These are phyloP conservation scores for Cylindrotheca fusiformis DNA, from an alignment of 108 stramenopile genomes.

Conservation along the genomic window DNA sequence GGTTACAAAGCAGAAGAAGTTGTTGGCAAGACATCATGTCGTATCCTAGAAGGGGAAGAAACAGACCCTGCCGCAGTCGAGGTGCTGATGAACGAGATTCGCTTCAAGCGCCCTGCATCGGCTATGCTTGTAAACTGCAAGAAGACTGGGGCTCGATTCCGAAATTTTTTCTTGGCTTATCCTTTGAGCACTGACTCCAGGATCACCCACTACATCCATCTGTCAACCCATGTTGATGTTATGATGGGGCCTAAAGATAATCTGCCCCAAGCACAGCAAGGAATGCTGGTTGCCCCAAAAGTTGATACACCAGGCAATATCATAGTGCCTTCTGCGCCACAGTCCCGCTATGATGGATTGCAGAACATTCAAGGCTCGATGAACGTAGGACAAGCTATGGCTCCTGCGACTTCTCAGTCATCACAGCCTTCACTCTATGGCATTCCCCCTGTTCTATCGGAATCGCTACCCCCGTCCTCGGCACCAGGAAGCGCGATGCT, in stretches of 20 bases:
- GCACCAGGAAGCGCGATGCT: not conserved
- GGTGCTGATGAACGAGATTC: slow-evolving; percentile 66
- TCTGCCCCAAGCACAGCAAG: not conserved
- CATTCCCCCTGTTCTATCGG: not conserved
- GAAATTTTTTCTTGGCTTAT: slow-evolving; percentile 63
- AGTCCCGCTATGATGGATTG: too few species aligned
- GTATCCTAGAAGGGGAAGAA: slow-evolving; percentile 65
- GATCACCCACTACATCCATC: slow-evolving; percentile 76
- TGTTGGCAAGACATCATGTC: slow-evolving; percentile 72
- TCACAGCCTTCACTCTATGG: not conserved
- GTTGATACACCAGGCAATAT: not conserved
- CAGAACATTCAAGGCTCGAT: too few species aligned
- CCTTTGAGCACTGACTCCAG: slow-evolving; percentile 82
- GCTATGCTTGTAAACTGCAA: slow-evolving; percentile 72
- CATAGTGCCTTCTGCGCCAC: not conserved
- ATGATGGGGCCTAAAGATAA: not conserved
- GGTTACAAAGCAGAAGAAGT: slow-evolving; percentile 82
- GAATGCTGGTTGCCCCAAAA: not conserved
- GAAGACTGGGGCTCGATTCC: slow-evolving; percentile 56
- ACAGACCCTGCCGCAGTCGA: slow-evolving; percentile 48
- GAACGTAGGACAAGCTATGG: too few species aligned
- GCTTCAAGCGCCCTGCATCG: slow-evolving; percentile 74
- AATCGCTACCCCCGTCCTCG: not conserved
- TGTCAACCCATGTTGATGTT: slow-evolving; percentile 59
- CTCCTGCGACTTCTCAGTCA: too few species aligned